Percentiles rank a stretch among this genome's conserved stretches.
Evolutionary conservation across 2,329 filamentous ascomycete genomes (phyloP).

Genomic region (Fusarium buxicola): DNA sequence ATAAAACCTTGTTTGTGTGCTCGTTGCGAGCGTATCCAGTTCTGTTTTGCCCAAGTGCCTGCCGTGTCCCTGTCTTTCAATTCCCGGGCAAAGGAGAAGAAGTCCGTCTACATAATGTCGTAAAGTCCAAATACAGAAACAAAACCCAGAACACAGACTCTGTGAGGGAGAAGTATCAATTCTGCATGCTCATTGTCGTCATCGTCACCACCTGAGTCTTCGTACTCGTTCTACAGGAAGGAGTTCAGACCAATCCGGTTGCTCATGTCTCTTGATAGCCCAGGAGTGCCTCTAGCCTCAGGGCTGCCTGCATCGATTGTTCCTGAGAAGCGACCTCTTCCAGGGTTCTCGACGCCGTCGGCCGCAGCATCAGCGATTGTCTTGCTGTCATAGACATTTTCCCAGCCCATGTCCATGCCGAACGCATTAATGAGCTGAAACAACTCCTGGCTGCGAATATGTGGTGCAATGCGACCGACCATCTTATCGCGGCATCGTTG

Average conservation of each 20-base stretch:
- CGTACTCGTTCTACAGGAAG: slow-evolving; percentile 10
- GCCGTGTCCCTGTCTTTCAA: slow-evolving; percentile 6
- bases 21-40: slow-evolving; percentile 6
- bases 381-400: slow-evolving; percentile 47
- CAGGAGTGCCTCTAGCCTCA: slow-evolving; percentile 2
- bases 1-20: background rate
- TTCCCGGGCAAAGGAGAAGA: slow-evolving; percentile 5
- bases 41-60: slow-evolving; percentile 20
- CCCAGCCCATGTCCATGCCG: slow-evolving; percentile 54
- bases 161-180: background rate
- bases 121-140: too few relatives aligned
- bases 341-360: slow-evolving; percentile 53
- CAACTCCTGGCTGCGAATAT: slow-evolving; percentile 47
- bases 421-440: slow-evolving; percentile 48
- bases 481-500: slow-evolving; percentile 52
- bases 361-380: slow-evolving; percentile 48
- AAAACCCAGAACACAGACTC: background rate
- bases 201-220: background rate
- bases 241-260: background rate
- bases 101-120: slow-evolving; percentile 1
- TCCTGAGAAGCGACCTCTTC: slow-evolving; percentile 56
- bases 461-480: slow-evolving; percentile 50
- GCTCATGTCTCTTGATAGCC: background rate
- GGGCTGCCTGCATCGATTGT: slow-evolving; percentile 38
- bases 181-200: background rate